Evolutionary conservation across 129 eudicot species (phyloP), one percentile per base, ranked within the genome.

Genomic region (Rutidosis leptorrhynchoides): DNA sequence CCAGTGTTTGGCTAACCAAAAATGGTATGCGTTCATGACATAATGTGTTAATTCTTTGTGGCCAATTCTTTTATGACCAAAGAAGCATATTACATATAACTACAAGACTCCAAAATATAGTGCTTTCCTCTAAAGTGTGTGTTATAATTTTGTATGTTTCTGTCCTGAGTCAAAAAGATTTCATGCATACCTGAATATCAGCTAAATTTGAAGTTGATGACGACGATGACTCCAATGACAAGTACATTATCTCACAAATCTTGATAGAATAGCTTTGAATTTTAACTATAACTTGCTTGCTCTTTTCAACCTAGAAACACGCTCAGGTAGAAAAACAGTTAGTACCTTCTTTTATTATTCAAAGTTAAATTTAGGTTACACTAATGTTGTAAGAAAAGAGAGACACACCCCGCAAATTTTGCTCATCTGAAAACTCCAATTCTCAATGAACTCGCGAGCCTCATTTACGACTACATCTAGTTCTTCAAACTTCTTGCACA

Each of bases 361-460:
- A 15, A 48, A 5, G 16, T 17, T 21, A 51, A 40, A 10, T 33
- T 23, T 49, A 6, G 26, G 37, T 33, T n/a, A 49, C 69, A 29
- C 6, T 49, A 61, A 43, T 3, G 11, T 66, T 25, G 43, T 25
- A 53, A 51, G 67, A 69, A 74, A 68, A 43, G 19, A 32, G 61
- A 72, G 64, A 84, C 95, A 65, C 79, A 94, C 99, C 74, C 83
- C 81, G 21, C 68, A 81, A 79, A 89, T 72, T 84, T 83, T 86
- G 99, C 99, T 94, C 81, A 67, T 83, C 57, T 80, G 84, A 25
- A 79, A 77, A 43, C 84, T 78, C 99, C 99, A 94, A 28, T 82
- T 85, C 77, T 94, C 99, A 48, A 94, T 79, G 54, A 86, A 84
- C 60, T 94, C 97, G 60, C 99, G 76, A 57, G 90, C 95, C 62